A percentile compares a stretch with the other conserved stretches of the same genome.
Evolutionary conservation across 2,329 filamentous ascomycete genomes (phyloP).

Genomic region (Colletotrichum eleusines): DNA sequence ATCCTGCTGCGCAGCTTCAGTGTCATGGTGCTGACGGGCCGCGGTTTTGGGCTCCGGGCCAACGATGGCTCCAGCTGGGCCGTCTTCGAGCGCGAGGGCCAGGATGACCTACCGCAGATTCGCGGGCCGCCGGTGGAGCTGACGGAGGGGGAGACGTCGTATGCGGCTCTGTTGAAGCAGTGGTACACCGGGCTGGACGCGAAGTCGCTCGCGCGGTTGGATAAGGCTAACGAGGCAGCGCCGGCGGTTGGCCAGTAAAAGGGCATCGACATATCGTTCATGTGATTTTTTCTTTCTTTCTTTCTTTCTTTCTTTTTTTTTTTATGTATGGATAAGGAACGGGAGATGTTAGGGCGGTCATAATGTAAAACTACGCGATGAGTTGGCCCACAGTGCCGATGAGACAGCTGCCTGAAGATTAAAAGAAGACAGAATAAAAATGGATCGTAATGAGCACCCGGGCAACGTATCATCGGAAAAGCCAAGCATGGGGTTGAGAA

Average conservation of each 20-base stretch:
- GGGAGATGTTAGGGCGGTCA: conserved; percentile 9
- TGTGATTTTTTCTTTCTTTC: not conserved
- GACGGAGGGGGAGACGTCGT: conserved; percentile 60
- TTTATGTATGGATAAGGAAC: not conserved
- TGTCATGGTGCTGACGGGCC: conserved; percentile 64
- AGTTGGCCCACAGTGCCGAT: not conserved
- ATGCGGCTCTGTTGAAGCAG: conserved; percentile 61
- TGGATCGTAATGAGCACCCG: conserved; percentile 8
- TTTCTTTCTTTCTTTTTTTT: no score
- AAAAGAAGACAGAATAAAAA: conserved; percentile 1
- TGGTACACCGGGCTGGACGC: conserved; percentile 65
- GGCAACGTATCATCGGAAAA: conserved; percentile 32
- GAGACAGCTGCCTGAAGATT: not conserved
- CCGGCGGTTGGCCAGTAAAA: conserved; percentile 44
- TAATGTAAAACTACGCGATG: not conserved
- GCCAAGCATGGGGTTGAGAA: conserved; percentile 32
- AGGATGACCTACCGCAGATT: conserved; percentile 62
- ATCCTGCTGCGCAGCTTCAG: conserved; percentile 69
- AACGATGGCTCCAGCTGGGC: conserved; percentile 71
- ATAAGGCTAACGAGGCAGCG: conserved; percentile 59
- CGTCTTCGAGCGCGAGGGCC: conserved; percentile 64
- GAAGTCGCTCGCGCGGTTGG: conserved; percentile 60
- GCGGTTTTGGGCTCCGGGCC: conserved; percentile 68
- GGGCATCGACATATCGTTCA: not conserved
- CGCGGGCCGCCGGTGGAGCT: conserved; percentile 71